Conservation (phyloP, 441 rosid genomes). For the Mallotus japonicus region DNA sequence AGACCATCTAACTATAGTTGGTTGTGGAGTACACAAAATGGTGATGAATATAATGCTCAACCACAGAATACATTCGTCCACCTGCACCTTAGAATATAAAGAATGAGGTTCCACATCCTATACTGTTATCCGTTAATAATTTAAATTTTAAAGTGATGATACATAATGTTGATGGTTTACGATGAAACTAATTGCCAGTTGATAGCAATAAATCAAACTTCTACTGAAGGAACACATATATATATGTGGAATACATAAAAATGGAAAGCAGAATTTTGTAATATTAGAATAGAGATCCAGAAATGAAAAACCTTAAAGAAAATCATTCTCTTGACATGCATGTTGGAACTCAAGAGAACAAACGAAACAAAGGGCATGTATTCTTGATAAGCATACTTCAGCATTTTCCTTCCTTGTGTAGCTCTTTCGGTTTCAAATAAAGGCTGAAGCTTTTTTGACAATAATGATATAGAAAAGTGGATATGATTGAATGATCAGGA, state of each 20-base stretch:
- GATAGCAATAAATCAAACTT: neutral
- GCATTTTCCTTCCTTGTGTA: neutral
- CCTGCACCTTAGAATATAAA: constrained; percentile 37
- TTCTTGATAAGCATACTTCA: neutral
- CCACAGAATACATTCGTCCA: constrained; percentile 87
- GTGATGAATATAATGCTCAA: constrained; percentile 85
- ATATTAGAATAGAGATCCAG: neutral
- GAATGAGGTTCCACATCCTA: neutral
- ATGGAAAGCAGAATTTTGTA: neutral
- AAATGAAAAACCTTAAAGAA: neutral
- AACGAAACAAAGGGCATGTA: neutral
- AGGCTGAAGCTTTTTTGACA: neutral
- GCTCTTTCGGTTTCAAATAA: constrained; percentile 2
- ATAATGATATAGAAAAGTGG: neutral
- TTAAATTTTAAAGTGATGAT: neutral
- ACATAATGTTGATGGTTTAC: neutral
- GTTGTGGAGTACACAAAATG: constrained; percentile 93
- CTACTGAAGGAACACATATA: neutral
- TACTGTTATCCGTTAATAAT: neutral
- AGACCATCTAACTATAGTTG: constrained; percentile 86
- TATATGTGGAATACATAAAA: neutral
- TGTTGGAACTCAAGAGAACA: neutral
- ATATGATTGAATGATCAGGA: neutral
- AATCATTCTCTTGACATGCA: constrained; percentile 1
- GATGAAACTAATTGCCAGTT: neutral